These are phyloP conservation scores for Yamadazyma akitaensis DNA, from an alignment of 805 yeast species.

Conservation along the genomic window DNA sequence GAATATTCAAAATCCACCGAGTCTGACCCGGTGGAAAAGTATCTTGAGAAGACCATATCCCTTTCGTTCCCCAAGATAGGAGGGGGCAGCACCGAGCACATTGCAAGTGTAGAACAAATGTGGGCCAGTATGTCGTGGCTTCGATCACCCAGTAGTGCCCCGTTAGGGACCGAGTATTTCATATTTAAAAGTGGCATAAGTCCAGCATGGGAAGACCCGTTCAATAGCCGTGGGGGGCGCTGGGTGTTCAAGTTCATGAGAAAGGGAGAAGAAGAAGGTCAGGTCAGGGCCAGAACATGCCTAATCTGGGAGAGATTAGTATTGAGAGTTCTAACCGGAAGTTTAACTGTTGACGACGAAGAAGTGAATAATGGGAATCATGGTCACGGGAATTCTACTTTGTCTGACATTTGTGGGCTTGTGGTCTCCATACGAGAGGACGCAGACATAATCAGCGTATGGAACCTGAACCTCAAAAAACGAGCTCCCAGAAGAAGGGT, in stretches of 20 bases:
- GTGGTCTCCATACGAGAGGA: conserved; percentile 58
- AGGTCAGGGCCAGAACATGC: conserved; percentile 31
- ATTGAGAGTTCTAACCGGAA: conserved; percentile 49
- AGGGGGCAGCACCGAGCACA: conserved; percentile 18
- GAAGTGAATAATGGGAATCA: neutral
- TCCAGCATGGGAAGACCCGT: conserved; percentile 69
- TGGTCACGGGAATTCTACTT: conserved; percentile 24
- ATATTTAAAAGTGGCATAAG: conserved; percentile 57
- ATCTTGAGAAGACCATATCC: conserved; percentile 45
- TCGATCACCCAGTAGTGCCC: conserved; percentile 36
- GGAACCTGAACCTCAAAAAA: conserved; percentile 50
- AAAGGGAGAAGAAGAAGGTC: conserved; percentile 16
- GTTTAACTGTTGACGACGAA: conserved; percentile 38
- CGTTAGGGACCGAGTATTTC: conserved; percentile 50
- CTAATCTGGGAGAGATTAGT: conserved; percentile 57
- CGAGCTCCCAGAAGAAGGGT: conserved; percentile 28
- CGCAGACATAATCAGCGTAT: conserved; percentile 56
- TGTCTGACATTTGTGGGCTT: conserved; percentile 55
- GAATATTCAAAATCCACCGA: neutral
- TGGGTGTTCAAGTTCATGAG: conserved; percentile 55
- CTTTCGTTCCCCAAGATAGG: conserved; percentile 35
- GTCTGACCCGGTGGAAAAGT: conserved; percentile 13
- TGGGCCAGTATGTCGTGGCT: conserved; percentile 44
- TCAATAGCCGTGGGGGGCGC: conserved; percentile 58
- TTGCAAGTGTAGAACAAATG: conserved; percentile 52